Percentiles rank a stretch among this genome's conserved stretches.
phyloP scores from a whole-genome alignment of 306 rosid species.

The Alnus glutinosa region DNA sequence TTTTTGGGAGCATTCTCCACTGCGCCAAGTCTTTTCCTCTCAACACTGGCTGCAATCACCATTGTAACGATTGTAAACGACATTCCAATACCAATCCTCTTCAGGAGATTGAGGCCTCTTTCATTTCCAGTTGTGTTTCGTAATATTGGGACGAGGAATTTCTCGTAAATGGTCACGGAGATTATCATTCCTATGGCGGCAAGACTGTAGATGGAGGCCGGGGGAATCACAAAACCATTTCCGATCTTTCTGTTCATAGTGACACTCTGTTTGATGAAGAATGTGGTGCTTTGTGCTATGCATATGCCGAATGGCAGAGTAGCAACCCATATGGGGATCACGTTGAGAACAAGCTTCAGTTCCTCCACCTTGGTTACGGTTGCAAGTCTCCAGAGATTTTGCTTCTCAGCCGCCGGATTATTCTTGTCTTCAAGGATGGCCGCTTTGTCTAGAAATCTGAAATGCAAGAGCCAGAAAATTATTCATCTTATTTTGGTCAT shows the following conservation, averaged over 20 bases:
- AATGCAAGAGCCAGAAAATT: constrained; percentile 8
- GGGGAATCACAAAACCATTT: constrained; percentile 55
- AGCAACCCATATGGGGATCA: constrained; percentile 83
- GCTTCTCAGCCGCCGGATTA: constrained; percentile 38
- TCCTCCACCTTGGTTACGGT: constrained; percentile 81
- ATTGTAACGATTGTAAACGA: constrained; percentile 51
- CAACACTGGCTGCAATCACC: constrained; percentile 68
- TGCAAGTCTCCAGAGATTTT: constrained; percentile 68
- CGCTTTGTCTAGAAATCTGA: constrained; percentile 91
- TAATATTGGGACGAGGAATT: constrained; percentile 60
- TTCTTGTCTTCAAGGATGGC: constrained; percentile 52
- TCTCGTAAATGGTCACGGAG: constrained; percentile 73
- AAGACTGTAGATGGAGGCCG: constrained; percentile 69
- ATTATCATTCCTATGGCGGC: constrained; percentile 71
- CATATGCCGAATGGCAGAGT: constrained; percentile 72
- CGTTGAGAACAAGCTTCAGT: constrained; percentile 77
- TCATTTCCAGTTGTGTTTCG: constrained; percentile 65
- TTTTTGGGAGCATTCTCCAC: constrained; percentile 33
- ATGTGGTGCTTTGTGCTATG: constrained; percentile 76
- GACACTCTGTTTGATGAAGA: constrained; percentile 78
- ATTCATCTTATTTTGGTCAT: too few species aligned
- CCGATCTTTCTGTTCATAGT: constrained; percentile 48
- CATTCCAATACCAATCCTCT: constrained; percentile 89
- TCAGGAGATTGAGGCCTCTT: constrained; percentile 87
- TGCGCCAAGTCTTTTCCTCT: constrained; percentile 50